Percentiles rank a stretch among this genome's conserved stretches.
Evolutionary conservation across 768 basidiomycete genomes (phyloP).

Genomic region (Baorangia bicolor): DNA sequence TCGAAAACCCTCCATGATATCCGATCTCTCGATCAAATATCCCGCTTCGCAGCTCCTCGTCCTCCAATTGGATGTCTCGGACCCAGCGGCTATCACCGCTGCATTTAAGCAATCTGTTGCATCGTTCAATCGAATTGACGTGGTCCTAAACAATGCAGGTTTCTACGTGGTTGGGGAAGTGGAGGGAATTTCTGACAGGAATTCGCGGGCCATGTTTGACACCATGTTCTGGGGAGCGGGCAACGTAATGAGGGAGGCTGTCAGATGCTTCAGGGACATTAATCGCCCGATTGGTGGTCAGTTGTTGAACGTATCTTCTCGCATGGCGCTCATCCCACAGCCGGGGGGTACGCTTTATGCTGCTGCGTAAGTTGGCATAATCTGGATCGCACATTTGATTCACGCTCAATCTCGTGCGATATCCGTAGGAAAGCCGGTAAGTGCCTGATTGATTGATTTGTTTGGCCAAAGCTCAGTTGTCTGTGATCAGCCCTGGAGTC

Average conservation of each 20-base stretch:
- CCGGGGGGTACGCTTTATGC: slow-evolving; percentile 24
- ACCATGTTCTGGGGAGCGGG: slow-evolving; percentile 34
- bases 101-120: slow-evolving; percentile 37
- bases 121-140: slow-evolving; percentile 41
- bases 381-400: neutral
- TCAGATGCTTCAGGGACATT: slow-evolving; percentile 36
- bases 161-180: slow-evolving; percentile 49
- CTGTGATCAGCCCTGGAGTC: slow-evolving; percentile 32
- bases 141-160: slow-evolving; percentile 47
- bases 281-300: slow-evolving; percentile 36
- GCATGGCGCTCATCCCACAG: slow-evolving; percentile 23
- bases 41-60: slow-evolving; percentile 36
- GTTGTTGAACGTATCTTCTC: slow-evolving; percentile 35
- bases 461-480: neutral
- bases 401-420: neutral
- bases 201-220: slow-evolving; percentile 60
- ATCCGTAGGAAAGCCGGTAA: slow-evolving; percentile 20
- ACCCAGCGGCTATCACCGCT: slow-evolving; percentile 28
- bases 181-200: slow-evolving; percentile 79
- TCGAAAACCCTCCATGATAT: slow-evolving; percentile 38
- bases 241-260: slow-evolving; percentile 34
- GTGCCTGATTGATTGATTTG: neutral
- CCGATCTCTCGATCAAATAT: slow-evolving; percentile 32
- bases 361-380: slow-evolving; percentile 24
- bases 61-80: slow-evolving; percentile 43